Conservation (phyloP, 495 filamentous ascomycete genomes). For the Hapsidospora chrysogenum region DNA sequence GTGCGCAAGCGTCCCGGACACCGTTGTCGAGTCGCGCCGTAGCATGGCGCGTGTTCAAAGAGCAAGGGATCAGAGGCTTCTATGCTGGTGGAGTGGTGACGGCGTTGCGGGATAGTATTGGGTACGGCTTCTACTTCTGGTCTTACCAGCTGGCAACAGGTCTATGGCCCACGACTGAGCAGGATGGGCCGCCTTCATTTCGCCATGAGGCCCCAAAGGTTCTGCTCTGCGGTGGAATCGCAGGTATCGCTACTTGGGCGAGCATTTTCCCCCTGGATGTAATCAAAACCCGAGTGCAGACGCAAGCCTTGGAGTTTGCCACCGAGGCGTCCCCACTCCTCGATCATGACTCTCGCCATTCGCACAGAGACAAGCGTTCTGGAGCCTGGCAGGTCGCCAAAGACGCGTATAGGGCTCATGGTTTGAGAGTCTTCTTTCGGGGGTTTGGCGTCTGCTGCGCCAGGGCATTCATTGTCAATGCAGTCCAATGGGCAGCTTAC, state of each 20-base stretch:
- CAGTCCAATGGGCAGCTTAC: constrained; percentile 69
- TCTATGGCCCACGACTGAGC: constrained; percentile 18
- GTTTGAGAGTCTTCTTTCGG: constrained; percentile 52
- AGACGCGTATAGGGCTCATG: constrained; percentile 46
- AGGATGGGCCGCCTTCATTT: constrained; percentile 11
- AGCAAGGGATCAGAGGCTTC: constrained; percentile 49
- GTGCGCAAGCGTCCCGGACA: constrained; percentile 42
- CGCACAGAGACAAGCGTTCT: constrained; percentile 11
- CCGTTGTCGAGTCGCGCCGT: constrained; percentile 21
- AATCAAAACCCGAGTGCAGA: constrained; percentile 74
- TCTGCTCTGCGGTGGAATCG: constrained; percentile 67
- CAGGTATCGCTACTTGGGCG: constrained; percentile 71
- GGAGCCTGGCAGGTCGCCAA: constrained; percentile 45
- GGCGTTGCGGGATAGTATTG: constrained; percentile 63
- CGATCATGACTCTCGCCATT: constrained; percentile 12
- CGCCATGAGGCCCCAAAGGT: constrained; percentile 41
- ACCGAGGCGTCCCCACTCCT: constrained; percentile 11
- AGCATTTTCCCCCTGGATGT: constrained; percentile 81
- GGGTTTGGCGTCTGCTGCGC: constrained; percentile 65
- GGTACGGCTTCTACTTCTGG: constrained; percentile 91
- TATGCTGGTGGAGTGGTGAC: constrained; percentile 70
- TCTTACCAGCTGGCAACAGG: constrained; percentile 60
- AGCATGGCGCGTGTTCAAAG: constrained; percentile 38
- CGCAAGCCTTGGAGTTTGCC: constrained; percentile 23
- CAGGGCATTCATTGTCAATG: constrained; percentile 75